Evolutionary conservation across 129 eudicot genomes (phyloP).

Genomic region (Silybum marianum): DNA sequence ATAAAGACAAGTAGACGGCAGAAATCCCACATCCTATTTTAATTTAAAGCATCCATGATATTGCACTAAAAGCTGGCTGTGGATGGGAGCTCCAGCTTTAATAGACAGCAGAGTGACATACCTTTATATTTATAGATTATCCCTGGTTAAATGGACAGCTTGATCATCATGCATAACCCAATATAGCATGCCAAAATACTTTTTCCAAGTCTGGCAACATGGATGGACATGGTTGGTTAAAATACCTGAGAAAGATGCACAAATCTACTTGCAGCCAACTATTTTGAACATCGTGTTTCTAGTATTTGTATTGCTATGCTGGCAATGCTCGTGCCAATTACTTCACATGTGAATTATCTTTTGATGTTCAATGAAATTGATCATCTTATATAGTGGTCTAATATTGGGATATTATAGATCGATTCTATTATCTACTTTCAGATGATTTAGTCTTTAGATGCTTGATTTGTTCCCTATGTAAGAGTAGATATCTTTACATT

Average conservation of each 20-base stretch:
- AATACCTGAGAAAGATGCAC: neutral
- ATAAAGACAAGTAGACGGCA: neutral
- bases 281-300: neutral
- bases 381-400: neutral
- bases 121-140: neutral
- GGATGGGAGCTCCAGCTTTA: neutral
- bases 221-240: neutral
- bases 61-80: neutral
- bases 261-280: neutral
- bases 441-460: neutral
- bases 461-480: neutral
- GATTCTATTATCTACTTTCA: neutral
- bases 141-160: neutral
- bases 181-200: neutral
- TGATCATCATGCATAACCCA: neutral
- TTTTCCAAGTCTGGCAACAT: neutral
- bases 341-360: constrained; percentile 15
- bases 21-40: neutral
- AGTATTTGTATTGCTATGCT: neutral
- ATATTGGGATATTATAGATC: neutral
- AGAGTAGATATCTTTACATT: neutral
- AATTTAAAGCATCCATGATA: neutral
- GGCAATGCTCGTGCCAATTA: neutral
- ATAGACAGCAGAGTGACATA: neutral
- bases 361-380: constrained; percentile 4